Base-by-base conservation (phyloP, 2,329 filamentous ascomycete species). In the Penicillium aurantiogriseum region DNA sequence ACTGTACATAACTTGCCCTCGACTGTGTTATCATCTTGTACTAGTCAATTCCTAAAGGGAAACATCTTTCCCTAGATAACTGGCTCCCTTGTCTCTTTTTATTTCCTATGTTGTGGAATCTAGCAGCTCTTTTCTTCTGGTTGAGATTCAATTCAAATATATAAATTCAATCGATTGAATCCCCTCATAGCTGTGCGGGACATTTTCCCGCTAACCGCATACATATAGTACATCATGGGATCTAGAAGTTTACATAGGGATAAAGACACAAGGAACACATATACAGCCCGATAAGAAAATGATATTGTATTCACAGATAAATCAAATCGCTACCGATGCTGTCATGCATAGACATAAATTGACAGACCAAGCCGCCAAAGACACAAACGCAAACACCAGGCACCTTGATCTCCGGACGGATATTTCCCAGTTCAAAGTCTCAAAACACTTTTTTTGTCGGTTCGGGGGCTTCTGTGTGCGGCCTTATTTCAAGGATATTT, bases 1-100 rank as follows among this genome's bases (percentile, higher is more conserved):
- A 62, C 62, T 73, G 71, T 73, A 73, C 66, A 73, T 73, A 72
- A 67, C 60, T 59, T 59, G 58, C 63, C 63, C 62, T 60, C 61
- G 53, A 59, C 57, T 62, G 59, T 64, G 61, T 69, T 65, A 58
- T 65, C 65, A 65, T 61, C 58, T 63, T 72, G 67, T 73, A 72
- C 63, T 67, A 64, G 68, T 69, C 67, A 64, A 64, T 64, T 64
- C 56, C 59, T 48, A 59, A 62, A 63, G 64, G 64, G 58, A 64
- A 63, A 53, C 51, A 52, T 58, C 36, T 57, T 61, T 50, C 52
- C 57, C 52, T 56, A 51, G 60, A 58, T 61, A 40, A 51, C 54
- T 52, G 56, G 51, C 62, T 62, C 56, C 59, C 60, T 66, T 64
- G 64, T 66, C 63, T 62, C 56, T 60, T 62, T 61, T 63, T 60